Conservation (phyloP, 1,139 yeast species). For the Debaryomycetaceae sp. region DNA sequence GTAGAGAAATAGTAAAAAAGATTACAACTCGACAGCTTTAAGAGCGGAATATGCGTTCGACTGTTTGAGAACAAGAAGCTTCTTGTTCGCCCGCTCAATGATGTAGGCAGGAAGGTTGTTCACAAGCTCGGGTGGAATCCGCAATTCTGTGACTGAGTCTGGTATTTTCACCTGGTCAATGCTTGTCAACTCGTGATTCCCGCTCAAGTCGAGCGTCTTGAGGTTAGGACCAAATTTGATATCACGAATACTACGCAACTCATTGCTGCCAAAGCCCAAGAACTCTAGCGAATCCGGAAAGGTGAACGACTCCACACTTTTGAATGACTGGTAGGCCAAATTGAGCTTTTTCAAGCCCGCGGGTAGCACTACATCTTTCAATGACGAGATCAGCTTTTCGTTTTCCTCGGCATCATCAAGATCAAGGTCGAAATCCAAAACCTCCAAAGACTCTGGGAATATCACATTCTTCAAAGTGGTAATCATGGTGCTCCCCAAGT, state of each 20-base stretch:
- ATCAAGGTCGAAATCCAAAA: constrained; percentile 33
- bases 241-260: constrained; percentile 26
- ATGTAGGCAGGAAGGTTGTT: constrained; percentile 28
- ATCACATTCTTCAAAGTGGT: constrained; percentile 36
- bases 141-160: constrained; percentile 24
- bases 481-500: constrained; percentile 32
- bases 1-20: no score
- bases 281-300: constrained; percentile 24
- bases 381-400: constrained; percentile 32
- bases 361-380: constrained; percentile 34
- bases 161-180: constrained; percentile 31
- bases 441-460: constrained; percentile 28
- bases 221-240: constrained; percentile 26
- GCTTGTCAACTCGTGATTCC: constrained; percentile 29
- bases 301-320: constrained; percentile 28
- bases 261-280: constrained; percentile 30
- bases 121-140: constrained; percentile 26
- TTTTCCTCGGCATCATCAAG: constrained; percentile 30
- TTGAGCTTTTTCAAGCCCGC: constrained; percentile 24
- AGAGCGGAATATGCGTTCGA: constrained; percentile 14
- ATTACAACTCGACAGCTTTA: constrained; percentile 1
- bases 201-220: constrained; percentile 28
- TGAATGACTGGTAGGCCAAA: constrained; percentile 32
- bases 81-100: constrained; percentile 31
- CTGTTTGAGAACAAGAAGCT: constrained; percentile 18